Evolutionary conservation across 148 eudicot genomes (phyloP).

Genomic region (Nepenthes mirabilis): DNA sequence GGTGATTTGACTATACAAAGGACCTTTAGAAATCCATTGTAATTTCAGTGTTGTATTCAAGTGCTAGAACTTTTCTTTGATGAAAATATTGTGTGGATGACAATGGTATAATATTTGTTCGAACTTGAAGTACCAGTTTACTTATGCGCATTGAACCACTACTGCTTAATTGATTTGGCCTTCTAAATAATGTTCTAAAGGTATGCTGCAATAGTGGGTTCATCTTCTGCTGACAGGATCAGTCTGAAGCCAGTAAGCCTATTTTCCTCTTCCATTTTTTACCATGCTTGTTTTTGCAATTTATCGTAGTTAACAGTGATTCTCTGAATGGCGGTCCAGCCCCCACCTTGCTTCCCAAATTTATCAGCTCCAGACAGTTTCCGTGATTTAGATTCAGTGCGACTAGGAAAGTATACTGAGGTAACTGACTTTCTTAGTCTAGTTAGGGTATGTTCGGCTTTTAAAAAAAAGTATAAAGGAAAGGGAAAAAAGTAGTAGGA

Average conservation of each 20-base stretch:
- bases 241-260: conserved; percentile 62
- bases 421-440: conserved; percentile 15
- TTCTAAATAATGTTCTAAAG: conserved; percentile 24
- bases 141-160: conserved; percentile 1
- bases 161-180: conserved; percentile 3
- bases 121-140: neutral
- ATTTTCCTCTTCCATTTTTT: conserved; percentile 1
- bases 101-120: neutral
- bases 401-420: conserved; percentile 86
- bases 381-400: conserved; percentile 37
- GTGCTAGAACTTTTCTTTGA: neutral
- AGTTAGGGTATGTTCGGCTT: no score
- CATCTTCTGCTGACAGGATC: conserved; percentile 68
- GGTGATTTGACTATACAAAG: neutral
- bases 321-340: conserved; percentile 30
- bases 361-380: conserved; percentile 37
- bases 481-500: no score
- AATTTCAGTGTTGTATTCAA: neutral
- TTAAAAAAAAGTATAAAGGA: no score
- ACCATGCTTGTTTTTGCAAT: neutral
- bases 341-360: conserved; percentile 70
- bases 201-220: conserved; percentile 90
- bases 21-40: neutral
- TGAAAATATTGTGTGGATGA: neutral
- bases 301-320: neutral